Base-by-base conservation (phyloP, 2,329 filamentous ascomycete genomes). In the Paecilomyces fulvus region DNA sequence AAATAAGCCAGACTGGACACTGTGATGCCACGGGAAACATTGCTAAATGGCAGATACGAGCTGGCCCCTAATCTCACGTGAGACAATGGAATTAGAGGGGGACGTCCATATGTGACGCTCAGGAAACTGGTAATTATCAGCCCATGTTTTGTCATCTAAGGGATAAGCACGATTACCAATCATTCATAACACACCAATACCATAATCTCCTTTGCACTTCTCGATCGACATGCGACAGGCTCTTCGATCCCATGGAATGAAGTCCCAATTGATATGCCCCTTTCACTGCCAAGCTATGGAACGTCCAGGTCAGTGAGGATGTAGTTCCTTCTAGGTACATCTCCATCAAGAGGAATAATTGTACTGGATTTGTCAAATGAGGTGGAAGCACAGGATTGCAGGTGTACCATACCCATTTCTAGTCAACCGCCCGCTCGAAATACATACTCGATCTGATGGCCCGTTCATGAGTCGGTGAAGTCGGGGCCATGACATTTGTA, bases 401-500 rank as follows among this genome's bases (percentile, higher is more conserved):
- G 49, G 37, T 8, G n/a, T 49, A 3, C 30, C 52, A 28, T 57
- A 59, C 58, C 52, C 17, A 55, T 59, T 51, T 59, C 58, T 20
- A 59, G 50, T 57, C 51, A 28, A 54, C 49, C 14, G 43, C 51
- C 21, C 37, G 23, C 52, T 55, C 52, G n/a, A 59, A 59, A 49
- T 57, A 59, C 10, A 48, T 51, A n/a, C 48, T 54, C 0, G 58
- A 48, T 33, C 54, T 51, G 9, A 11, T 30, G 1, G 52, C 55
- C 10, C 50, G 49, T 17, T 57, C 58, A n/a, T 3, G 7, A 17
- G 37, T 55, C 2, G 58, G 52, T 25, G 58, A 59, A 8, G 55
- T 59, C 12, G 58, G 23, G 3, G 58, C 28, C 43, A 53, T 54
- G 31, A 59, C 55, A 52, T 57, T 57, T 10, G 55, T 57, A 12